Evolutionary conservation across 305 asterid genomes (phyloP).

Genomic region (Fraxinus greggii): DNA sequence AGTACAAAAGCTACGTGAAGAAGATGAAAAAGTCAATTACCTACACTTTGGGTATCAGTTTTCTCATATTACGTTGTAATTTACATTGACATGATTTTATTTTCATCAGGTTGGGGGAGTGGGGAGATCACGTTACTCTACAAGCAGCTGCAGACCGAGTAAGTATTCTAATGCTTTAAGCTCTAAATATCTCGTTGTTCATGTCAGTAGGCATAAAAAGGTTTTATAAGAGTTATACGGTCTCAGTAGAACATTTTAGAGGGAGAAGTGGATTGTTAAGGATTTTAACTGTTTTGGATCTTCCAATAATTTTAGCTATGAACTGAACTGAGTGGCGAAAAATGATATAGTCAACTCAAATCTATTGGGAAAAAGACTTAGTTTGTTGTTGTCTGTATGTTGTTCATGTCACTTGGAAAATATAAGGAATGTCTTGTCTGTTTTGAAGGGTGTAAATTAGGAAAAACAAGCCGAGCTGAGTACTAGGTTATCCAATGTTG

Average conservation of each 20-base stretch:
- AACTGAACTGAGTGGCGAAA: background rate
- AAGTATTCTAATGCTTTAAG: slow-evolving; percentile 4
- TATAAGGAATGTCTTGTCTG: background rate
- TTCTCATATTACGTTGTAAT: slow-evolving; percentile 13
- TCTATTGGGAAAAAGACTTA: background rate
- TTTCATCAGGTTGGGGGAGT: slow-evolving; percentile 64
- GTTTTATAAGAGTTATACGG: background rate
- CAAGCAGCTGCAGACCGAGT: slow-evolving; percentile 97
- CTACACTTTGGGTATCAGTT: background rate
- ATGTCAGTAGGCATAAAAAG: background rate
- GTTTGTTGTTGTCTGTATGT: background rate
- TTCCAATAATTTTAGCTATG: background rate
- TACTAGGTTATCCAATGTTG: background rate
- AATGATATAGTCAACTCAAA: background rate
- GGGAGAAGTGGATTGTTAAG: background rate
- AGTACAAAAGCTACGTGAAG: slow-evolving; percentile 67
- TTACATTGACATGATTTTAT: slow-evolving; percentile 25
- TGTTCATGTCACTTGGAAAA: background rate
- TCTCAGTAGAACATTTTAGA: background rate
- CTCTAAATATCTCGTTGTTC: background rate
- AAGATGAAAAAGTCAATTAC: slow-evolving; percentile 74
- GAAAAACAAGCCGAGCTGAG: background rate
- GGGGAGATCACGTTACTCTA: slow-evolving; percentile 98
- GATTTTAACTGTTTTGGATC: background rate
- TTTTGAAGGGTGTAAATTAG: background rate